Evolutionary conservation across 208 protist genomes (phyloP).

Genomic region (Herpetomonas muscarum): DNA sequence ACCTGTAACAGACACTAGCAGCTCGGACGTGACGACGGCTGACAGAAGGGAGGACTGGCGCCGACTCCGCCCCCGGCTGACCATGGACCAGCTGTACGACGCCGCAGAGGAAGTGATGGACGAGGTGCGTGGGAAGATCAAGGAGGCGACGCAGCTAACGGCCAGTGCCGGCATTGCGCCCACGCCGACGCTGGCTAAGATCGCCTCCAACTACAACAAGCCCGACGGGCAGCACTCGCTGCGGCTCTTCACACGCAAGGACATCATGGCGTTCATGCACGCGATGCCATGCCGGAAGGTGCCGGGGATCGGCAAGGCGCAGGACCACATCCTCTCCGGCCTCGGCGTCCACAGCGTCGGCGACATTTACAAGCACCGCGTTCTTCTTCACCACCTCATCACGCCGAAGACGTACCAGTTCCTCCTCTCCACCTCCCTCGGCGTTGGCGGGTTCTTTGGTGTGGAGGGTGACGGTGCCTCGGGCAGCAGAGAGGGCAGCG

Average conservation of each 20-base stretch:
- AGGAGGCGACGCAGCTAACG: conserved; percentile 56
- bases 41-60: not conserved
- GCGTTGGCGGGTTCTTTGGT: conserved; percentile 47
- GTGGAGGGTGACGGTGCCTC: not conserved
- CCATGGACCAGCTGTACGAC: conserved; percentile 22
- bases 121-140: conserved; percentile 43
- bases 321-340: conserved; percentile 39
- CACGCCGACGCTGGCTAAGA: conserved; percentile 80
- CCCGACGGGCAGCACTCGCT: conserved; percentile 88
- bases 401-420: conserved; percentile 64
- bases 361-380: conserved; percentile 49
- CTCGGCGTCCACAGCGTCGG: conserved; percentile 46
- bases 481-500: not conserved
- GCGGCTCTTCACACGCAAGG: conserved; percentile 36
- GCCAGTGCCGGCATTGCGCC: conserved; percentile 74
- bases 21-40: not conserved
- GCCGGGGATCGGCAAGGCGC: conserved; percentile 60
- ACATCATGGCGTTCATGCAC: conserved; percentile 50
- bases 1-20: too few relatives aligned
- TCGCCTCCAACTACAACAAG: conserved; percentile 89
- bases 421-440: conserved; percentile 44
- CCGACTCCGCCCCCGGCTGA: not conserved
- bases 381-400: conserved; percentile 48
- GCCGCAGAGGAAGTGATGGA: conserved; percentile 36
- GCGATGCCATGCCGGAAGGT: conserved; percentile 38